Conservation (phyloP, 2,329 filamentous ascomycete species). For the Talaromyces verruculosus region DNA sequence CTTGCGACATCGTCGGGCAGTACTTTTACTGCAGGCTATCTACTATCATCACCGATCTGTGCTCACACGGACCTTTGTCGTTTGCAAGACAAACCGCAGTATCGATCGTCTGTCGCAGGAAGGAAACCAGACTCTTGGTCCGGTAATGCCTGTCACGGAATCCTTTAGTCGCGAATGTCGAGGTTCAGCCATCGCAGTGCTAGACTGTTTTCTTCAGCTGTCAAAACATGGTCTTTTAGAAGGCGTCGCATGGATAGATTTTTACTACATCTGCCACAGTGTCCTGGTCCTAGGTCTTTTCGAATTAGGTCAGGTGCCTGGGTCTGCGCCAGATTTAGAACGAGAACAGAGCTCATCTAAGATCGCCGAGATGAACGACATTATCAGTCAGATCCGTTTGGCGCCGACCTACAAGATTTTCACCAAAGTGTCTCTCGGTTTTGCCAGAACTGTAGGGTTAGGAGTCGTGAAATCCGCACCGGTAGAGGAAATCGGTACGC, state of each 20-base stretch:
- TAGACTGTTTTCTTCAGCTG: conserved; percentile 33
- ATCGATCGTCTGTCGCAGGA: conserved; percentile 14
- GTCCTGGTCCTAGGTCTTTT: conserved; percentile 35
- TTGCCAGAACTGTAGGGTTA: conserved; percentile 16
- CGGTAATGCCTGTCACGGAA: conserved; percentile 24
- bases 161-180: conserved; percentile 29
- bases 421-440: conserved; percentile 14
- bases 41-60: conserved; percentile 38
- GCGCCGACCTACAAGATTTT: conserved; percentile 21
- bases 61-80: conserved; percentile 33
- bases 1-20: conserved; percentile 28
- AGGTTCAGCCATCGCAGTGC: conserved; percentile 34
- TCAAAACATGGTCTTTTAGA: conserved; percentile 36
- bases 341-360: conserved; percentile 4
- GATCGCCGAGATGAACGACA: conserved; percentile 9
- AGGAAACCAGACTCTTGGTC: conserved; percentile 20
- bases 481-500: background rate
- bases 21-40: conserved; percentile 34
- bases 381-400: conserved; percentile 7
- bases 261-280: conserved; percentile 40
- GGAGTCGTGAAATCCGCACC: background rate
- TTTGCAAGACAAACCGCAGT: conserved; percentile 22
- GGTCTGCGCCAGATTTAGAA: background rate
- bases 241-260: conserved; percentile 37
- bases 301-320: conserved; percentile 18